Percentiles rank a stretch among this genome's conserved stretches.
phyloP scores from a whole-genome alignment of 441 rosid species.

The Bocquillonia castaneifolia region DNA sequence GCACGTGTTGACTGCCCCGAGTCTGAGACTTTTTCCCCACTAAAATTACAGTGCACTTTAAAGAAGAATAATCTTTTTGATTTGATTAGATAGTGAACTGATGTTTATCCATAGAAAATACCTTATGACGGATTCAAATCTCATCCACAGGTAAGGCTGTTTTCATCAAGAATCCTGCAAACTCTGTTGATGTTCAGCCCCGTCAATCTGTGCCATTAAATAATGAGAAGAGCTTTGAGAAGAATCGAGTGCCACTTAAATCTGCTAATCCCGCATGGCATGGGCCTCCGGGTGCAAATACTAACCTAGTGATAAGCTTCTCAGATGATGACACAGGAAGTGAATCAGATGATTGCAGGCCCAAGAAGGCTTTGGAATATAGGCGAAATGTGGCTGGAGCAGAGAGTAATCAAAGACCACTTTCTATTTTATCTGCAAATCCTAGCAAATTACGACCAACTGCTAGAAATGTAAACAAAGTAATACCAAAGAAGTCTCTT shows the following conservation, averaged over 20 bases:
- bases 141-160: conserved; percentile 43
- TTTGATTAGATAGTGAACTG: background rate
- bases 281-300: conserved; percentile 34
- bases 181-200: conserved; percentile 29
- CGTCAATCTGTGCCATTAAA: conserved; percentile 31
- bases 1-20: background rate
- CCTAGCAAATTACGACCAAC: conserved; percentile 34
- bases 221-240: conserved; percentile 39
- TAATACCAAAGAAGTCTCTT: conserved; percentile 41
- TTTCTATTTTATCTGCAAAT: conserved; percentile 29
- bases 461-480: conserved; percentile 35
- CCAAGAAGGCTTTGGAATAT: conserved; percentile 27
- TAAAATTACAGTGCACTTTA: background rate
- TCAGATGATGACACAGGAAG: conserved; percentile 85
- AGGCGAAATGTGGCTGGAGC: conserved; percentile 30
- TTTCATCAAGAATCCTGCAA: conserved; percentile 28
- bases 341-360: conserved; percentile 48
- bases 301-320: conserved; percentile 83
- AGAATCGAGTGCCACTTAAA: conserved; percentile 38
- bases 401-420: conserved; percentile 34
- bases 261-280: conserved; percentile 42
- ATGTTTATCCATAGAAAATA: conserved; percentile 5
- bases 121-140: conserved; percentile 7
- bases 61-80: background rate
- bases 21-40: background rate